A percentile compares a stretch with the other conserved stretches of the same genome.
Evolutionary conservation across 331 rosid genomes (phyloP).

Genomic region (Malus hybrid): DNA sequence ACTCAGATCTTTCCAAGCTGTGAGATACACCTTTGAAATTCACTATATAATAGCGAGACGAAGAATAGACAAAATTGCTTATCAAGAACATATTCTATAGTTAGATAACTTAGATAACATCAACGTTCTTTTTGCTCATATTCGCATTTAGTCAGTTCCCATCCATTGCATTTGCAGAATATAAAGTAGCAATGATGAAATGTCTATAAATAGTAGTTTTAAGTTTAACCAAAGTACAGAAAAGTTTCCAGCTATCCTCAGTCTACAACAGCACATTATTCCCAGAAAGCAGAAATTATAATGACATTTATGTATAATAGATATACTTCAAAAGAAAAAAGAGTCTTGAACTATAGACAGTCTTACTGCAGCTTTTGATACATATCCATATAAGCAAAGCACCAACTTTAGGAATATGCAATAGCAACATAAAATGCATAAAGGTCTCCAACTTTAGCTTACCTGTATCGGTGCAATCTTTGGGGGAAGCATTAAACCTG

Average conservation of each 20-base stretch:
- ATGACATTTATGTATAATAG: no score
- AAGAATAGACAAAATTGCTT: neutral
- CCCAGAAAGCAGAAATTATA: no score
- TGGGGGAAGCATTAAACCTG: constrained; percentile 93
- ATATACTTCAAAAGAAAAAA: no score
- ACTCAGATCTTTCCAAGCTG: neutral
- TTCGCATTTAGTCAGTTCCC: neutral
- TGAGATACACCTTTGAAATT: neutral
- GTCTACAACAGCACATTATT: no score
- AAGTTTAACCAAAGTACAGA: neutral
- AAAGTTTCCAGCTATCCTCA: neutral
- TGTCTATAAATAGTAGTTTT: no score
- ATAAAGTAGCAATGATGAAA: no score
- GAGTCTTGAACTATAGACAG: neutral
- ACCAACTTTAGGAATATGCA: neutral
- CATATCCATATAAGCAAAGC: neutral
- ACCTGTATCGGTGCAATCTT: constrained; percentile 91
- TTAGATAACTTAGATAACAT: neutral
- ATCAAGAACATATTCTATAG: neutral
- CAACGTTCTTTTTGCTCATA: neutral
- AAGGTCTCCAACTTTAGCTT: constrained; percentile 29
- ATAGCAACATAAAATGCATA: neutral
- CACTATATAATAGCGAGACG: neutral
- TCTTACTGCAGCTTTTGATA: neutral
- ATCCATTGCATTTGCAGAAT: neutral